Evolutionary conservation across 768 basidiomycete species (phyloP).

Genomic region (Tremella fuciformis): DNA sequence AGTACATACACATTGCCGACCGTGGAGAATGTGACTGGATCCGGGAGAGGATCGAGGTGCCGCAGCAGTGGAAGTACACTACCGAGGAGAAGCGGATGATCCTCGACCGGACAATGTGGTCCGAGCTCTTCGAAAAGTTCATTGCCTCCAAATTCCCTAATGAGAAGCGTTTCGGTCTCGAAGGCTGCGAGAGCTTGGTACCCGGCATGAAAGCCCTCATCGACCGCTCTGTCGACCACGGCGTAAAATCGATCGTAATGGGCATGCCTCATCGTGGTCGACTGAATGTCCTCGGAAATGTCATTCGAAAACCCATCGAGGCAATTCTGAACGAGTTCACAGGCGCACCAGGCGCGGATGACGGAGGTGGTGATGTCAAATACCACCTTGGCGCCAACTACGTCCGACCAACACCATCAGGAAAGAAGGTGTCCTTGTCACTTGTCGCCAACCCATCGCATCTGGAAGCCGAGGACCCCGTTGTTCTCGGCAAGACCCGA

Average conservation of each 20-base stretch:
- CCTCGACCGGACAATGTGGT: slow-evolving; percentile 98
- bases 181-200: slow-evolving; percentile 94
- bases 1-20: slow-evolving; percentile 79
- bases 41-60: slow-evolving; percentile 88
- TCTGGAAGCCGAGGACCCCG: slow-evolving; percentile 92
- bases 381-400: slow-evolving; percentile 98
- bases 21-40: slow-evolving; percentile 99
- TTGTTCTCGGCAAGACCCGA: slow-evolving; percentile 98
- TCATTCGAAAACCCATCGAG: slow-evolving; percentile 96
- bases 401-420: slow-evolving; percentile 92
- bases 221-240: slow-evolving; percentile 93
- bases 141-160: slow-evolving; percentile 98
- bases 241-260: slow-evolving; percentile 92
- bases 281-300: slow-evolving; percentile 95
- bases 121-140: slow-evolving; percentile 98
- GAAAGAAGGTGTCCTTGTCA: slow-evolving; percentile 95
- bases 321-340: slow-evolving; percentile 96
- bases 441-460: slow-evolving; percentile 99
- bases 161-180: slow-evolving; percentile 98
- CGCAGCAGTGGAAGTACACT: slow-evolving; percentile 95
- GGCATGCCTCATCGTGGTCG: slow-evolving; percentile 99
- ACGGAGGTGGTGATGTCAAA: slow-evolving; percentile 95
- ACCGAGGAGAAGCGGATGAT: slow-evolving; percentile 99
- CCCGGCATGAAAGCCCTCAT: slow-evolving; percentile 99
- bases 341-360: slow-evolving; percentile 65